Percentiles rank a stretch among this genome's conserved stretches.
phyloP scores from a whole-genome alignment of 108 stramenopile genomes.

The Pseudonitzschia delicatissima region DNA sequence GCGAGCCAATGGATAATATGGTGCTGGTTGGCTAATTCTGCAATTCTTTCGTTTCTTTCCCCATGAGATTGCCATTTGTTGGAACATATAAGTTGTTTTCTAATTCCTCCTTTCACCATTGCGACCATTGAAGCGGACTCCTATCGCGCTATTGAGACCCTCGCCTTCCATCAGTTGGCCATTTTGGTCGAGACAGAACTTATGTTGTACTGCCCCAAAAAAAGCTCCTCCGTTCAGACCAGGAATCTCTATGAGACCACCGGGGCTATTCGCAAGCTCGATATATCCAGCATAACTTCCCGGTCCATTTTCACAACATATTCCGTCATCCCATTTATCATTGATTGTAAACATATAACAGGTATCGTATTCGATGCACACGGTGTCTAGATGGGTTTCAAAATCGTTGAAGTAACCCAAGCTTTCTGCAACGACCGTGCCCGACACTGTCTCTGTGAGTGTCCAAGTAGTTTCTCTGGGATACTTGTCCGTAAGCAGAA shows the following conservation, averaged over 20 bases:
- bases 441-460: background rate
- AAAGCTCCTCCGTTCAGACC: conserved; percentile 8
- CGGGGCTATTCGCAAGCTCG: background rate
- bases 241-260: background rate
- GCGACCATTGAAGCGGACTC: background rate
- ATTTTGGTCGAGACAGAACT: background rate
- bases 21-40: too few relatives aligned
- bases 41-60: too few relatives aligned
- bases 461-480: background rate
- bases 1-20: too few relatives aligned
- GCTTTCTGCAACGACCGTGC: background rate
- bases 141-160: background rate
- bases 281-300: conserved; percentile 9
- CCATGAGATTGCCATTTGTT: too few relatives aligned
- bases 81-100: too few relatives aligned
- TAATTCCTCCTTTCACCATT: too few relatives aligned
- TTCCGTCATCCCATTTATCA: conserved; percentile 15
- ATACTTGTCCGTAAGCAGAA: background rate
- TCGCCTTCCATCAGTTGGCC: background rate
- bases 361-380: background rate
- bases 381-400: background rate
- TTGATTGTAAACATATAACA: background rate
- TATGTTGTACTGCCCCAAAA: background rate
- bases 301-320: conserved; percentile 3
- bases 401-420: background rate